These are phyloP conservation scores for Syncephalastrum contaminatum DNA, from an alignment of 371 early-diverging fungal species.

Conservation along the genomic window DNA sequence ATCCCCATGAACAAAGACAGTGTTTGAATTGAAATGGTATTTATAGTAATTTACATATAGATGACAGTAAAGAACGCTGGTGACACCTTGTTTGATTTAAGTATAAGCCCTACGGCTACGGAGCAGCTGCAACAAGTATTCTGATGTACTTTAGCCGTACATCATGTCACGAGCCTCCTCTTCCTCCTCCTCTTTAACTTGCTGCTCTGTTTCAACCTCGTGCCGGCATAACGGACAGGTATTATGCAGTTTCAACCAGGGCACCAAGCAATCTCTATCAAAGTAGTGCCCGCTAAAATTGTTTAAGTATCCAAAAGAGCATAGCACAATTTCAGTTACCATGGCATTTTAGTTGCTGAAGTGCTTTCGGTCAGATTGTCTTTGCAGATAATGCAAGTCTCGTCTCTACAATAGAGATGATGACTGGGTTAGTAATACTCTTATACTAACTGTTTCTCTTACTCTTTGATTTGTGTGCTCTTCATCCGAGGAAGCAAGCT, in stretches of 20 bases:
- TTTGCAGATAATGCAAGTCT: conserved; percentile 53
- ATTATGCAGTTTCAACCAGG: conserved; percentile 59
- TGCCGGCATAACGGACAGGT: conserved; percentile 63
- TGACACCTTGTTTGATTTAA: too few species aligned
- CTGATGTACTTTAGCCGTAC: conserved; percentile 31
- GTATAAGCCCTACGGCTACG: background rate
- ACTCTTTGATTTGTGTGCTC: conserved; percentile 22
- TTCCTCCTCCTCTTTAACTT: conserved; percentile 45
- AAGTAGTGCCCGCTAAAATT: conserved; percentile 51
- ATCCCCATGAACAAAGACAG: too few species aligned
- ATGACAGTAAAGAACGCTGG: too few species aligned
- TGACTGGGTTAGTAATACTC: background rate
- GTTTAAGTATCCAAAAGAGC: background rate
- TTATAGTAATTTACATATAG: too few species aligned
- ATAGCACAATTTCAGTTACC: conserved; percentile 19
- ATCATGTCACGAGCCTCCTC: conserved; percentile 46
- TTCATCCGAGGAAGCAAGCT: conserved; percentile 26
- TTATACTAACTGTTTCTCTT: conserved; percentile 1
- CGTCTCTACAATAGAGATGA: conserved; percentile 27
- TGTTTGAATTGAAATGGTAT: too few species aligned
- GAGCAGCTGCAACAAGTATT: background rate
- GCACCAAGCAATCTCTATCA: conserved; percentile 57
- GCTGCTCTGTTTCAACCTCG: conserved; percentile 49
- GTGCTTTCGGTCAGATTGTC: conserved; percentile 32
- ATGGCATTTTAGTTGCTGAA: conserved; percentile 48